Base-by-base conservation (phyloP, 2,329 filamentous ascomycete species). In the Exserohilum turcica region DNA sequence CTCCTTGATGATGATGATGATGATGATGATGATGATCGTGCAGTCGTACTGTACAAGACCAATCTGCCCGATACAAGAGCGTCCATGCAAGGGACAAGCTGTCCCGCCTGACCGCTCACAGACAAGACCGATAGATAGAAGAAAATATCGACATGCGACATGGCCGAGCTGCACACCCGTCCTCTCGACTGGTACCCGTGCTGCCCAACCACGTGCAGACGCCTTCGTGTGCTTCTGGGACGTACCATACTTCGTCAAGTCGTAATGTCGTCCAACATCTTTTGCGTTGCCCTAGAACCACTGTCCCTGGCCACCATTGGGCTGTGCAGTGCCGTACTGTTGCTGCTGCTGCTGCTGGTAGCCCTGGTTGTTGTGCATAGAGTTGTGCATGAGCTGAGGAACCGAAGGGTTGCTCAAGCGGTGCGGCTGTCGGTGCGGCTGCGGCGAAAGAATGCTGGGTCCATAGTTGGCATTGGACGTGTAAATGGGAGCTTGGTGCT, bases 181-280 rank as follows among this genome's bases (percentile, higher is more conserved):
- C 44, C 62, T 50, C 49, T 27, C 49, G 57, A 62, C 61, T 64
- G 61, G 54, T 57, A 63, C 44, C 29, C 49, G 63, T 65, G 55
- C 50, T 57, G 63, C 46, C 48, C 65, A 59, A 44, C 52, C 54
- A 65, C 64, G 48, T 54, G 54, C 58, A 62, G 50, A 54, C 53
- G 57, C 55, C 43, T 49, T 31, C 45, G 54, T 51, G 38, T 62
- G 49, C 40, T 53, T 61, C 19, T 43, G 56, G 42, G 51, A 55
- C 57, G 56, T 58, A 66, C 67, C 68, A 67, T 83, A 79, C 66
- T 79, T 83, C 50, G 81, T 78, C 12, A 82, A 57, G 78, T 81
- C 59, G 76, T 77, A 56, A 77, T 74, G 63, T 82, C 81, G 65
- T 83, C 59, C 63, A 49, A 44, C 45, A 48, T 57, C 52, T 52